phyloP scores from a whole-genome alignment of 1,284 basidiomycete genomes.

The Athelia psychrophila region DNA sequence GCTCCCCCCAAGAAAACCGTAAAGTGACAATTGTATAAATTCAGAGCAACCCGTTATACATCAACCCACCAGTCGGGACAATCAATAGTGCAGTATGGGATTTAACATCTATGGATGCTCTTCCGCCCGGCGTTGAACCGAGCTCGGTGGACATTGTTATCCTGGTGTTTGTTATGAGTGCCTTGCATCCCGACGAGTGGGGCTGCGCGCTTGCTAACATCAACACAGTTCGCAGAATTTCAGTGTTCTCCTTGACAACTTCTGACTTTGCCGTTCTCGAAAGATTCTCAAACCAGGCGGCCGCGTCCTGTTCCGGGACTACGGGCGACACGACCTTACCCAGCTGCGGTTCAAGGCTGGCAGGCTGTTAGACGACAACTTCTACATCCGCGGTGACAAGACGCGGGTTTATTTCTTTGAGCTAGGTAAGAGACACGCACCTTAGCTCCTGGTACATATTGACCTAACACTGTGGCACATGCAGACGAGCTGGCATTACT shows the following conservation, averaged over 20 bases:
- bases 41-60: constrained; percentile 74
- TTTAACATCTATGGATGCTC: constrained; percentile 57
- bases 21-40: background rate
- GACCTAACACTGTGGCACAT: background rate
- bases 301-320: constrained; percentile 86
- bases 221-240: constrained; percentile 51
- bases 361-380: constrained; percentile 88
- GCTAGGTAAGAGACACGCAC: constrained; percentile 53
- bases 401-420: constrained; percentile 97
- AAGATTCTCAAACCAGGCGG: constrained; percentile 92
- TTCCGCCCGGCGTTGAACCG: constrained; percentile 66
- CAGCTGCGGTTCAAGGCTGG: constrained; percentile 92
- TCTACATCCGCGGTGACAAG: constrained; percentile 94
- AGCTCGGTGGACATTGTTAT: constrained; percentile 83
- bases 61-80: constrained; percentile 60
- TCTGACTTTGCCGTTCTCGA: background rate
- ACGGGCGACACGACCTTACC: constrained; percentile 92
- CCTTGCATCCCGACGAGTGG: constrained; percentile 95
- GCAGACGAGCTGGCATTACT: constrained; percentile 80
- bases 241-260: background rate
- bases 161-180: constrained; percentile 95
- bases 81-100: constrained; percentile 92
- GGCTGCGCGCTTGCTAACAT: constrained; percentile 82
- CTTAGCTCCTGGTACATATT: too few species aligned
- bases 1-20: background rate